phyloP scores from a whole-genome alignment of 1,284 basidiomycete species.

The Cutaneotrichosporon cyanovorans region DNA sequence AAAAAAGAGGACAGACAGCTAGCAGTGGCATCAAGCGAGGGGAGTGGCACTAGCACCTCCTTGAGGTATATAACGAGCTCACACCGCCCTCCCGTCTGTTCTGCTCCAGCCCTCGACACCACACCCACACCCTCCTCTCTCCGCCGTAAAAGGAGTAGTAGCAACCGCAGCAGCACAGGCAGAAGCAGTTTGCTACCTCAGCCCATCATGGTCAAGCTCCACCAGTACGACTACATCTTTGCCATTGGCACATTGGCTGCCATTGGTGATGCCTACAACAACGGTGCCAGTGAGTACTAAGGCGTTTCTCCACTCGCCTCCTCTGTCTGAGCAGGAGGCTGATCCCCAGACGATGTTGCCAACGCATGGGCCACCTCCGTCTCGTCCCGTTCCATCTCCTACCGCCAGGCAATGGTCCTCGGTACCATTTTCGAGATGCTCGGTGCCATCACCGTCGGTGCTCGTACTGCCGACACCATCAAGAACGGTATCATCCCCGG shows the following conservation, averaged over 20 bases:
- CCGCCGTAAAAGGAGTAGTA: too few species aligned
- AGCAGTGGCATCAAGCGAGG: too few species aligned
- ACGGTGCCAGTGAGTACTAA: slow-evolving; percentile 41
- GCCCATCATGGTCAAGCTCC: slow-evolving; percentile 47
- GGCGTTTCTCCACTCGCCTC: too few species aligned
- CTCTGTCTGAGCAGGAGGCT: too few species aligned
- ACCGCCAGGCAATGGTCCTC: slow-evolving; percentile 47
- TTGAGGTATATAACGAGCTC: too few species aligned
- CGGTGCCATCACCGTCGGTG: slow-evolving; percentile 47
- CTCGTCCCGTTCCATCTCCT: slow-evolving; percentile 47
- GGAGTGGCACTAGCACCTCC: too few species aligned
- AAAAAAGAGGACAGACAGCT: too few species aligned
- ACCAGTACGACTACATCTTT: slow-evolving; percentile 47
- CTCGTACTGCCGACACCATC: slow-evolving; percentile 48
- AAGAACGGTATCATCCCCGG: slow-evolving; percentile 49
- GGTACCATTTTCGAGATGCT: slow-evolving; percentile 49
- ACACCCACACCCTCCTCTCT: too few species aligned
- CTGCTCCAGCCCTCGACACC: too few species aligned
- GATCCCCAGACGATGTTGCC: slow-evolving; percentile 40
- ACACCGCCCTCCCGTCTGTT: too few species aligned
- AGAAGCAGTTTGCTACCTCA: too few species aligned
- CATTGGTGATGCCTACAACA: slow-evolving; percentile 49
- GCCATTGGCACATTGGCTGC: slow-evolving; percentile 48
- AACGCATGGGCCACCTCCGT: slow-evolving; percentile 50
- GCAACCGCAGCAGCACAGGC: too few species aligned